These are phyloP conservation scores for Stephania yunnanensis DNA, from an alignment of 164 flowering plant species.

Conservation along the genomic window DNA sequence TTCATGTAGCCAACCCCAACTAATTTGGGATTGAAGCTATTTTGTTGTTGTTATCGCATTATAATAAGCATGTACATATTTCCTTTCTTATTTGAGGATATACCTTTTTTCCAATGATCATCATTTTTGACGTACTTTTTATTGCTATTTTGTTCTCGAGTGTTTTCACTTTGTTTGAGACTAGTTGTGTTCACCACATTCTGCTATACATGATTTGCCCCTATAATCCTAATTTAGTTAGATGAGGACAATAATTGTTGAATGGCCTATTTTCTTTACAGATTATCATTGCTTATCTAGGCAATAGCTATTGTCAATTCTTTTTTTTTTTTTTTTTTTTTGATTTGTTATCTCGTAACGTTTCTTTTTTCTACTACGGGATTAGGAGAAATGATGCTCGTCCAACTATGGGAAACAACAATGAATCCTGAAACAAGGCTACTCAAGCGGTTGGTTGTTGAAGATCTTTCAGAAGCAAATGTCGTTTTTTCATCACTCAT, in stretches of 20 bases:
- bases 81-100: background rate
- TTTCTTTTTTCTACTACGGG: conserved; percentile 34
- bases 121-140: background rate
- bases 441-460: conserved; percentile 70
- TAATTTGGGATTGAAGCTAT: too few species aligned
- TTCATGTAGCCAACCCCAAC: too few species aligned
- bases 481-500: conserved; percentile 83
- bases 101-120: background rate
- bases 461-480: conserved; percentile 91
- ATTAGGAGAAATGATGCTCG: conserved; percentile 98
- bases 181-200: background rate
- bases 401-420: conserved; percentile 95
- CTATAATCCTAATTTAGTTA: background rate
- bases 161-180: background rate
- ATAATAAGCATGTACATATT: background rate
- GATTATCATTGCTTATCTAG: background rate
- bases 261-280: too few species aligned
- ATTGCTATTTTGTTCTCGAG: background rate
- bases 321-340: background rate
- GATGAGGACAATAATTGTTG: too few species aligned
- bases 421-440: conserved; percentile 75
- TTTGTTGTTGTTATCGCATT: background rate
- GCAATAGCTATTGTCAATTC: background rate
- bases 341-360: background rate
- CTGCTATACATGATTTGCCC: background rate